Evolutionary conservation across 768 basidiomycete genomes (phyloP).

Genomic region (Leccinellum luteum): DNA sequence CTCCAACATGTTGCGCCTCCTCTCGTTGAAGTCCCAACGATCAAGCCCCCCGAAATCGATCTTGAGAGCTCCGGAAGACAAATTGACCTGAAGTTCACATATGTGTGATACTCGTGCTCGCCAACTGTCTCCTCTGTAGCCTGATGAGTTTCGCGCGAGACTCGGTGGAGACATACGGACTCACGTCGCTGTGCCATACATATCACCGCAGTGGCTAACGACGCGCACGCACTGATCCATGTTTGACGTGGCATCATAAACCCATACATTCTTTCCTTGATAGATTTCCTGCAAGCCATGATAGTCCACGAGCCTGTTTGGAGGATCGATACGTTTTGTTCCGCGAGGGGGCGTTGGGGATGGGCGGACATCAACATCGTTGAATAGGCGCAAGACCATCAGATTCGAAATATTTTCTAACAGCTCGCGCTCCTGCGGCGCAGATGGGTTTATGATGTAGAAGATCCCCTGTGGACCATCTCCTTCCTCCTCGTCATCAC

Average conservation of each 20-base stretch:
- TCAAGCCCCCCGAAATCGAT: conserved; percentile 78
- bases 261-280: conserved; percentile 65
- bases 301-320: conserved; percentile 59
- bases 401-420: conserved; percentile 62
- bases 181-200: conserved; percentile 79
- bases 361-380: conserved; percentile 63
- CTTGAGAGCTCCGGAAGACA: conserved; percentile 56
- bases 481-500: conserved; percentile 30
- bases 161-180: conserved; percentile 24
- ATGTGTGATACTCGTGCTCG: conserved; percentile 68
- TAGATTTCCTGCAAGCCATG: conserved; percentile 75
- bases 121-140: conserved; percentile 75
- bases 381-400: conserved; percentile 62
- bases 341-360: conserved; percentile 48
- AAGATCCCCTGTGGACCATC: conserved; percentile 45
- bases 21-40: conserved; percentile 65
- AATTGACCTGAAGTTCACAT: conserved; percentile 68
- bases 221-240: conserved; percentile 63
- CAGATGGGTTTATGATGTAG: conserved; percentile 47
- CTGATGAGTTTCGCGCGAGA: conserved; percentile 1
- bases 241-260: conserved; percentile 70
- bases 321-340: conserved; percentile 44
- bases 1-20: conserved; percentile 62
- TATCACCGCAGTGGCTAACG: conserved; percentile 58
- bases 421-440: conserved; percentile 38